These are phyloP conservation scores for Exophiala spinifera DNA, from an alignment of 2,329 filamentous ascomycete species.

Conservation along the genomic window DNA sequence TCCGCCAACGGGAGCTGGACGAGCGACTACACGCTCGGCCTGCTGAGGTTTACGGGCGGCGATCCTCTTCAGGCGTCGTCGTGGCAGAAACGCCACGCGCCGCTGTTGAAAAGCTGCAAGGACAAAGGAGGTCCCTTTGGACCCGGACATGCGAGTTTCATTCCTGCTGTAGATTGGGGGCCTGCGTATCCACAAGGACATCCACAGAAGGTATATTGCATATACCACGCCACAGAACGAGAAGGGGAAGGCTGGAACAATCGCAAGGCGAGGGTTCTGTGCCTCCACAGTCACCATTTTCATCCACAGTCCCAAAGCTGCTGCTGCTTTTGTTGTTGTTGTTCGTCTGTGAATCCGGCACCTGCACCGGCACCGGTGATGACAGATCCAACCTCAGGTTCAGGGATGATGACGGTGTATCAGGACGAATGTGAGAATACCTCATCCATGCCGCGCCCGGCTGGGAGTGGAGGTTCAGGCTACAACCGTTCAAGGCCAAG, in stretches of 20 bases:
- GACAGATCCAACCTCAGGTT: neutral
- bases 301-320: slow-evolving; percentile 12
- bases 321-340: too few relatives aligned
- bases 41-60: slow-evolving; percentile 18
- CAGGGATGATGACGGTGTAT: neutral
- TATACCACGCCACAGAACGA: slow-evolving; percentile 28
- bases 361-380: neutral
- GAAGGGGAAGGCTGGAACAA: slow-evolving; percentile 27
- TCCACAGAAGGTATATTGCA: slow-evolving; percentile 22
- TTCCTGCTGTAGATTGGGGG: slow-evolving; percentile 1
- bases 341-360: neutral
- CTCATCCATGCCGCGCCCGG: too few relatives aligned
- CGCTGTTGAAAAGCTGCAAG: slow-evolving; percentile 22
- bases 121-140: slow-evolving; percentile 25
- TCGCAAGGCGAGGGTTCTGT: slow-evolving; percentile 25
- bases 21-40: slow-evolving; percentile 25
- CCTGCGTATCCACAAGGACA: neutral
- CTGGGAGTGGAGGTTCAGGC: too few relatives aligned
- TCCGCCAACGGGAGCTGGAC: slow-evolving; percentile 29
- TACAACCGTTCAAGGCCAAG: too few relatives aligned
- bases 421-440: too few relatives aligned
- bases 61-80: slow-evolving; percentile 17
- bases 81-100: slow-evolving; percentile 24
- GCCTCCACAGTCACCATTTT: slow-evolving; percentile 17
- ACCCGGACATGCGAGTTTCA: slow-evolving; percentile 28